Evolutionary conservation across 83 land plant species (phyloP).

Genomic region (Thuja plicata): DNA sequence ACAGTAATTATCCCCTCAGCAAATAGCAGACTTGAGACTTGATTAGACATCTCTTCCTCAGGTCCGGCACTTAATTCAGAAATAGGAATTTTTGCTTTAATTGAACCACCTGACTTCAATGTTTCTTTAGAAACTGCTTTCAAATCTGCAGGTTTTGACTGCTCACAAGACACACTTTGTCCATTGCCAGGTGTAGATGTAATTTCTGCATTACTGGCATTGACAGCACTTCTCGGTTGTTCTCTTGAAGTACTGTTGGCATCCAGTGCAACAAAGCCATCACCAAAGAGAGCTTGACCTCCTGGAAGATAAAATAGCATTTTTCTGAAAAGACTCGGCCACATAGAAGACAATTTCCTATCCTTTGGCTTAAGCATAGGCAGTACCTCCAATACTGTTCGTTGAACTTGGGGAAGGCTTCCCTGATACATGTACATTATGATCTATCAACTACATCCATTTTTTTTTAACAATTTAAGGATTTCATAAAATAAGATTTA

Average conservation of each 20-base stretch:
- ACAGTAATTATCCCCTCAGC: slow-evolving; percentile 74
- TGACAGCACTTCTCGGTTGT: background rate
- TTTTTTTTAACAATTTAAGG: background rate
- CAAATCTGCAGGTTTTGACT: background rate
- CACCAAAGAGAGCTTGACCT: slow-evolving; percentile 5
- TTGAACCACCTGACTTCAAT: background rate
- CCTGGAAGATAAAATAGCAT: slow-evolving; percentile 72
- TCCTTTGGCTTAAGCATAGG: slow-evolving; percentile 74
- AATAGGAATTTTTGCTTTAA: slow-evolving; percentile 1
- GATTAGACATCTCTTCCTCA: slow-evolving; percentile 11
- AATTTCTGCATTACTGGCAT: background rate
- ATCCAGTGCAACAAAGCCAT: background rate
- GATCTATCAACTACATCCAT: background rate
- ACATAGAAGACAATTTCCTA: slow-evolving; percentile 54
- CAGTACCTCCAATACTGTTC: slow-evolving; percentile 71
- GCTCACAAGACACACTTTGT: background rate
- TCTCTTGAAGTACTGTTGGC: background rate
- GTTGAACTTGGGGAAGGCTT: slow-evolving; percentile 64
- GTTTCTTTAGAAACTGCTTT: background rate
- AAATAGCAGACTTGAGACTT: slow-evolving; percentile 36
- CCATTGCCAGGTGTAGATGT: background rate
- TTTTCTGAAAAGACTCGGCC: slow-evolving; percentile 60
- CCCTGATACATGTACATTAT: slow-evolving; percentile 37
- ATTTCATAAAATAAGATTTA: background rate
- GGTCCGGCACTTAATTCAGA: background rate